Evolutionary conservation across 176 grass and related monocot genomes (phyloP), one percentile per base, ranked within the genome.

Genomic region (Avena atlantica): DNA sequence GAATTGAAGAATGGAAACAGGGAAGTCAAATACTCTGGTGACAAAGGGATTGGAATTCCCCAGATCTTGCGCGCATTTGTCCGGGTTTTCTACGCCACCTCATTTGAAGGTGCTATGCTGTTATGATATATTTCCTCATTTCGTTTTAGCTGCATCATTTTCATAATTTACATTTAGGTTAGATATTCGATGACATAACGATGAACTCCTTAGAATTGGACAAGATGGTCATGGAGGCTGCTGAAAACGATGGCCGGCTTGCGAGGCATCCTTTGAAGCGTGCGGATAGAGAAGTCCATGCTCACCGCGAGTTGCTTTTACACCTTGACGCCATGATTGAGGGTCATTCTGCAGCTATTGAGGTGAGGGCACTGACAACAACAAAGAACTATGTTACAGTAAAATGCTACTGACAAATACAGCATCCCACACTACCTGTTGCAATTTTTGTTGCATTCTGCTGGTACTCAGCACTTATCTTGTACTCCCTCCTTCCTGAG

Each of bases 61-160:
- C 88, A 89, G 80, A 87, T 87, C 47, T 84, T 95, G n/a, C 91
- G 89, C 48, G 91, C 95, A 83, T 95, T 92, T 95, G 74, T 90
- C 9, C 83, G 91, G 29, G 88, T 98, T 87, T 85, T 95, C 70
- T 87, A 55, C 81, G 86, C 85, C 29, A 88, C 77, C 9, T 98
- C 95, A 90, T 25, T 81, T 71, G 79, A 88, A 93, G 95, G 93
- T 97, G 65, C 10, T 44, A 60, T 31, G 62, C 36, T 78, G n/a
- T 61, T 53, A 42, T 24, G 1, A 56, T 58, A 12, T 36, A 59
- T 52, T 47, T 58, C 42, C 51, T 20, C 29, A 56, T 55, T 44
- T 56, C 4, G 42, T 82, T 69, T 63, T 16, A 37, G 40, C 83
- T 84, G 59, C 79, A 73, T 66, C 16, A 85, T 90, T 86, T 16